Evolutionary conservation across 768 basidiomycete genomes (phyloP), one percentile per base, ranked within the genome.

Genomic region (Goffeauzyma gilvescens): DNA sequence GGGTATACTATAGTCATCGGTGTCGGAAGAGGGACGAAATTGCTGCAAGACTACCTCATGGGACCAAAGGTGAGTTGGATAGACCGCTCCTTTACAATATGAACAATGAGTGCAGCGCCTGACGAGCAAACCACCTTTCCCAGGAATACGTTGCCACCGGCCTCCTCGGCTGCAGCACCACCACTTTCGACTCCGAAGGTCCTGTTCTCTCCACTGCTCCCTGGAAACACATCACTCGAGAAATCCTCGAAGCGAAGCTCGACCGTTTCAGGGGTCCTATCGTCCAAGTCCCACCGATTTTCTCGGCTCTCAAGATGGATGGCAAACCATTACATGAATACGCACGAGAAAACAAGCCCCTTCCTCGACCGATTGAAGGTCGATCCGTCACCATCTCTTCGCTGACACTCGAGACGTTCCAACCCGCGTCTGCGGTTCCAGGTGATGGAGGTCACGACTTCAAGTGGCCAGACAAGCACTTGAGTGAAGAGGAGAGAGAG

Each of bases 251-350:
- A 57, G 65, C 65, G 20, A 72, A 71, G 5, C 70, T 98, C 23
- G 68, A 70, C 6, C 64, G 70, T 44, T 96, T 95, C 64, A 68
- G 75, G 53, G 93, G 93, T 23, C 74, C 85, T 50, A 93, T 96
- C 53, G 67, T 72, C 45, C 93, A 98, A 63, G 71, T 76, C 1
- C 93, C 93, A 4, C 93, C 93, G 5, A 81, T 98, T 90, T 98
- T 89, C 65, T 96, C 93, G 8, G 93, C 93, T 2, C 70, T 96
- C 26, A 96, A 96, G 65, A 96, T 96, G 89, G 87, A 96, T 51
- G 93, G 93, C 1, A 83, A 74, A 62, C 85, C 85, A 0, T 63
- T 96, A 26, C 85, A 96, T 60, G 89, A 96, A 54, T 98, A 96
- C 58, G 93, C 93, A 15, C 76, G 93, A 2, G 71, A 79, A 56